Percentiles rank a stretch among this genome's conserved stretches.
Conservation (phyloP, 1,284 basidiomycete genomes). For the Sanghuangporus weigelae region DNA sequence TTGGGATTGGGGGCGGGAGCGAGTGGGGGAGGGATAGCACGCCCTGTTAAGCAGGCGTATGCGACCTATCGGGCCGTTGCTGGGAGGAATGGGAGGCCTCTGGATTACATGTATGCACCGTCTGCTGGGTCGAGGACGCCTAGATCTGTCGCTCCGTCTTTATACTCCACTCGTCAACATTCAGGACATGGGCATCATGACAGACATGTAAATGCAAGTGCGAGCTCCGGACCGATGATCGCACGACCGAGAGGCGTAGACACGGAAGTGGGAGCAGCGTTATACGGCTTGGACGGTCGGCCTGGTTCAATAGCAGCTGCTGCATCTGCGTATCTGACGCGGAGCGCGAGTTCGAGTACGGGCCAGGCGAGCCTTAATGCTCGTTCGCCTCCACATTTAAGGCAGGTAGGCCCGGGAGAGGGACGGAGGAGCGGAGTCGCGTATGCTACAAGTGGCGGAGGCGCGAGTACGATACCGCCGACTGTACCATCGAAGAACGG, state of each 20-base stretch:
- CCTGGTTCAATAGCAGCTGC: not conserved
- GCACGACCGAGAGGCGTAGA: not conserved
- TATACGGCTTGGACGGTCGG: not conserved
- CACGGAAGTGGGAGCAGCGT: not conserved
- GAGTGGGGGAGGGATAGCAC: not conserved
- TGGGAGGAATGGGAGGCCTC: slow-evolving; percentile 3
- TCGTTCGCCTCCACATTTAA: too few species aligned
- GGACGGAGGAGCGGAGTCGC: not conserved
- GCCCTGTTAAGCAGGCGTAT: not conserved
- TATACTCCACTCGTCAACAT: not conserved
- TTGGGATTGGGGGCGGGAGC: not conserved
- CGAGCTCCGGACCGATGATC: not conserved
- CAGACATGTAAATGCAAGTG: not conserved
- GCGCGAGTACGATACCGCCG: not conserved
- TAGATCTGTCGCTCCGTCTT: not conserved
- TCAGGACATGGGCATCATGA: not conserved
- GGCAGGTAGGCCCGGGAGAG: not conserved
- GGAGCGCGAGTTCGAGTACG: not conserved
- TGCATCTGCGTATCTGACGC: not conserved
- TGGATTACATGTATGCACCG: slow-evolving; percentile 14
- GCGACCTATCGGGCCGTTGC: not conserved
- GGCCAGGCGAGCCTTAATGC: not conserved
- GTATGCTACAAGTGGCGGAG: not conserved
- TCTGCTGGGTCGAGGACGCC: not conserved
- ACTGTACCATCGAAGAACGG: not conserved